Evolutionary conservation across 2,329 filamentous ascomycete species (phyloP).

Genomic region (Myriosclerotinia scirpicola): DNA sequence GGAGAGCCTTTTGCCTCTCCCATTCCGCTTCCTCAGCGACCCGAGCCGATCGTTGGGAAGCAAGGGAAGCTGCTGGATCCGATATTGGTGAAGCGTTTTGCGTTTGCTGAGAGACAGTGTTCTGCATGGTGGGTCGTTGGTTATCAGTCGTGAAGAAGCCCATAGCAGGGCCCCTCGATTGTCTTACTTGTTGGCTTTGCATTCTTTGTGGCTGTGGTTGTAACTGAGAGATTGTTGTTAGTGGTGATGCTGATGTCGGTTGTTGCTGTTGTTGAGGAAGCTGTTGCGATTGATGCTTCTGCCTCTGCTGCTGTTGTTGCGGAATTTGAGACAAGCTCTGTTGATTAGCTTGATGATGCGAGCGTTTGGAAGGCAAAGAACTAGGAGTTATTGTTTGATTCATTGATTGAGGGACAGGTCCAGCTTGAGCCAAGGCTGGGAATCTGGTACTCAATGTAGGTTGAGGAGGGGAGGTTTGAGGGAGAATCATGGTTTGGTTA

Average conservation of each 20-base stretch:
- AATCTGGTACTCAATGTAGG: constrained; percentile 35
- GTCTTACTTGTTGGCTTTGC: constrained; percentile 28
- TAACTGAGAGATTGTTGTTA: constrained; percentile 21
- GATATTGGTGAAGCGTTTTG: constrained; percentile 16
- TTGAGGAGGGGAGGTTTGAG: constrained; percentile 37
- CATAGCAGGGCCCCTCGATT: constrained; percentile 35
- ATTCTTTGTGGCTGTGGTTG: constrained; percentile 24
- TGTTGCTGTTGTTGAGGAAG: constrained; percentile 6
- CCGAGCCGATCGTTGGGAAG: constrained; percentile 9
- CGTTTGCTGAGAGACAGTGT: constrained; percentile 11
- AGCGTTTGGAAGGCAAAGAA: constrained; percentile 34
- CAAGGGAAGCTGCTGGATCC: not conserved
- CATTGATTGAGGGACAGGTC: constrained; percentile 35
- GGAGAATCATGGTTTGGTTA: constrained; percentile 28
- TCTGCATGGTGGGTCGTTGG: constrained; percentile 34
- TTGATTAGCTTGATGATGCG: constrained; percentile 34
- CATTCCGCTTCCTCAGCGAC: constrained; percentile 12
- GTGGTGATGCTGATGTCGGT: constrained; percentile 29
- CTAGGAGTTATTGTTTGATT: constrained; percentile 34
- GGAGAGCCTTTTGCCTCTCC: constrained; percentile 10
- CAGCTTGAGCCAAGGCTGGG: constrained; percentile 40
- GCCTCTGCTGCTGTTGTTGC: constrained; percentile 29
- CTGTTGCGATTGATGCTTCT: not conserved
- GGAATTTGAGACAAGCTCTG: constrained; percentile 30
- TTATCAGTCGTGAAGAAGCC: constrained; percentile 37